Conservation (phyloP, 768 basidiomycete genomes). For the Boletus speciosus region DNA sequence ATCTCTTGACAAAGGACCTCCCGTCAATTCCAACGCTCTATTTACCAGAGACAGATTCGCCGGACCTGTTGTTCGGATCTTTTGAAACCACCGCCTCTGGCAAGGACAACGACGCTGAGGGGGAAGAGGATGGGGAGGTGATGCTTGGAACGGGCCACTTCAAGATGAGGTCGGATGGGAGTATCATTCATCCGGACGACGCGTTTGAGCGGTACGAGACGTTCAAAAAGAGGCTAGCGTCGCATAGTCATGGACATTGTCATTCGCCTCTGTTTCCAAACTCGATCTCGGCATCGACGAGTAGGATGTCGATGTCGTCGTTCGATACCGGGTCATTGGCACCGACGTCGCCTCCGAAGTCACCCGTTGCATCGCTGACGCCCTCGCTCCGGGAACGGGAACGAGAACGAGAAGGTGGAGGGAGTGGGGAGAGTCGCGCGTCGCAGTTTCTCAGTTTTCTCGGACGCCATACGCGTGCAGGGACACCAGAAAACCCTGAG, state of each 20-base stretch:
- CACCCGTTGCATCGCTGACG: constrained; percentile 32
- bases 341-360: constrained; percentile 41
- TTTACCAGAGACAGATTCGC: constrained; percentile 18
- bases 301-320: constrained; percentile 65
- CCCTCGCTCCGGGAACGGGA: constrained; percentile 30
- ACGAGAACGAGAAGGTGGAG: constrained; percentile 1
- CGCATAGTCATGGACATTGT: background rate
- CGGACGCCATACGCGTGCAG: constrained; percentile 42
- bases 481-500: constrained; percentile 48
- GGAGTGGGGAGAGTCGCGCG: constrained; percentile 31
- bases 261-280: constrained; percentile 9
- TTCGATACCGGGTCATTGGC: constrained; percentile 38
- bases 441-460: constrained; percentile 61
- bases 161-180: constrained; percentile 14
- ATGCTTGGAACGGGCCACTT: background rate
- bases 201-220: constrained; percentile 88
- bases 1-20: constrained; percentile 44
- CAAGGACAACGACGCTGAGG: background rate
- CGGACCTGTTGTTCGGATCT: background rate
- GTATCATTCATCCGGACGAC: constrained; percentile 54
- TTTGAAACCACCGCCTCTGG: background rate
- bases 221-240: constrained; percentile 56
- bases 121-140: background rate
- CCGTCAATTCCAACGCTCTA: constrained; percentile 47
- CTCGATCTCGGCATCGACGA: constrained; percentile 17